These are phyloP conservation scores for Piper betle DNA, from an alignment of 164 flowering plant genomes.

Conservation along the genomic window DNA sequence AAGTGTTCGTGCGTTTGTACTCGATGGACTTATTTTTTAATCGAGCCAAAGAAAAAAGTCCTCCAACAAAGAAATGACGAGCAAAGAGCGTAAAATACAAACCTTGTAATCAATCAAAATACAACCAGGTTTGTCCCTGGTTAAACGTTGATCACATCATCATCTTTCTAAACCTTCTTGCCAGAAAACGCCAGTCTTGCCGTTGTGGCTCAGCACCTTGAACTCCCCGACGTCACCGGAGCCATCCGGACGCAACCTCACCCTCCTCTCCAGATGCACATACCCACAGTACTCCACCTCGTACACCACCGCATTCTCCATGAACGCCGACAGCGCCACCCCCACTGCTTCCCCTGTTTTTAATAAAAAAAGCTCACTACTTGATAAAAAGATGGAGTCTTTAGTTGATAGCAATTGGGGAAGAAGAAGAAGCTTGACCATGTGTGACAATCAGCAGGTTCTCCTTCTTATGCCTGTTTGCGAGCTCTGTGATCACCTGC, in stretches of 20 bases:
- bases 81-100: no score
- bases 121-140: no score
- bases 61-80: no score
- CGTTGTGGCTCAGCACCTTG: conserved; percentile 18
- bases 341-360: conserved; percentile 67
- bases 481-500: conserved; percentile 41
- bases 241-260: conserved; percentile 14
- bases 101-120: no score
- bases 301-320: conserved; percentile 25
- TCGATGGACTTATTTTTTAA: no score
- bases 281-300: conserved; percentile 66
- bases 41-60: no score
- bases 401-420: no score
- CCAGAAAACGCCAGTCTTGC: conserved; percentile 22
- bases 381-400: neutral
- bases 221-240: conserved; percentile 33
- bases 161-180: neutral
- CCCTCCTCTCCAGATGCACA: conserved; percentile 28
- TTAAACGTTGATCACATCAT: neutral
- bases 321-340: conserved; percentile 32
- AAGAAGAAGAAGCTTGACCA: conserved; percentile 26
- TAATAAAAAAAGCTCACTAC: neutral
- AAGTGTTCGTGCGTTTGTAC: no score
- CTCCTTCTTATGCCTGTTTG: conserved; percentile 62
- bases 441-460: conserved; percentile 79